These are phyloP conservation scores for Cinchona pubescens DNA, from an alignment of 257 asterid genomes.

Conservation along the genomic window DNA sequence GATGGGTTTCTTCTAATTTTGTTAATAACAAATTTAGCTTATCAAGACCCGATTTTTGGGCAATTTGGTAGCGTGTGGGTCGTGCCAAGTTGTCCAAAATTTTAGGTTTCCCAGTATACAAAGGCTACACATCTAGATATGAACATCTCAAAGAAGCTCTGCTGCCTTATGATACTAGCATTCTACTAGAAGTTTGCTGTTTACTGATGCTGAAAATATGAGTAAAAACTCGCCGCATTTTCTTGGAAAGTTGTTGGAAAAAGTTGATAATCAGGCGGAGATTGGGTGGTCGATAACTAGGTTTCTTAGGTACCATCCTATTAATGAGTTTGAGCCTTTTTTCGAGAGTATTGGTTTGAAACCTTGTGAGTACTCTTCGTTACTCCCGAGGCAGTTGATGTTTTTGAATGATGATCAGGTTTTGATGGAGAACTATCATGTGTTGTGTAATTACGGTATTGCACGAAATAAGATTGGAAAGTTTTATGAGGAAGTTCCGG, in stretches of 20 bases:
- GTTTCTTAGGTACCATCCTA: constrained; percentile 74
- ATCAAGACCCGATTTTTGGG: constrained; percentile 32
- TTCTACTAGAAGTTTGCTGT: constrained; percentile 60
- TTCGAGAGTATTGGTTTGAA: constrained; percentile 76
- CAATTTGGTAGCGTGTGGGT: constrained; percentile 32
- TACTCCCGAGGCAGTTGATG: constrained; percentile 57
- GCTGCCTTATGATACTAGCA: constrained; percentile 69
- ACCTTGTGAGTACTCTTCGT: constrained; percentile 42
- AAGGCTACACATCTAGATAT: constrained; percentile 15
- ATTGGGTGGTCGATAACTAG: constrained; percentile 43
- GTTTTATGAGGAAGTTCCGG: constrained; percentile 51
- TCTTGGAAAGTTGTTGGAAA: constrained; percentile 43
- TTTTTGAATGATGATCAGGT: constrained; percentile 59
- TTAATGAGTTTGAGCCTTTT: constrained; percentile 84
- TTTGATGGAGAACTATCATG: constrained; percentile 58
- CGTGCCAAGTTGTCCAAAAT: constrained; percentile 23
- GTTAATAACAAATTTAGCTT: constrained; percentile 18
- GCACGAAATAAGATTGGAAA: constrained; percentile 51
- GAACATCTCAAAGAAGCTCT: constrained; percentile 43
- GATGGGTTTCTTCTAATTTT: constrained; percentile 37
- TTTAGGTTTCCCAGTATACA: constrained; percentile 35
- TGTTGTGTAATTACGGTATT: constrained; percentile 62
- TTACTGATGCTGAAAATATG: constrained; percentile 71
- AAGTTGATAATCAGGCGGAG: constrained; percentile 32
- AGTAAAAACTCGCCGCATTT: constrained; percentile 62